phyloP scores from a whole-genome alignment of 2,329 filamentous ascomycete genomes.

The Claviceps citrina region DNA sequence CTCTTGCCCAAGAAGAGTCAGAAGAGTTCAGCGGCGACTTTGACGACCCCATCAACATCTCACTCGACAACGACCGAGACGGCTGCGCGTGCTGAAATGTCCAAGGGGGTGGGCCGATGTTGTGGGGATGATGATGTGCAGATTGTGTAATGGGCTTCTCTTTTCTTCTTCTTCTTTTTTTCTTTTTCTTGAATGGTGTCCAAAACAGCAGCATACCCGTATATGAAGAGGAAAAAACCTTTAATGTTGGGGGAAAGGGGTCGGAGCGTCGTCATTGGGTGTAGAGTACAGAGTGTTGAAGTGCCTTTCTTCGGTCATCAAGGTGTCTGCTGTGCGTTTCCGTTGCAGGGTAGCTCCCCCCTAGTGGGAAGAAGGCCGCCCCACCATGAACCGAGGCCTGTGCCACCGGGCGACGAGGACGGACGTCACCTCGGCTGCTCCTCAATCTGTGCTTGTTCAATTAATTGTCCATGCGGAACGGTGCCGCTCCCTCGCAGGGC shows the following conservation, averaged over 20 bases:
- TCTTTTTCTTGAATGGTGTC: background rate
- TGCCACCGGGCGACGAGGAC: no score
- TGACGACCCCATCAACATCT: slow-evolving; percentile 95
- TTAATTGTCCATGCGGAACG: no score
- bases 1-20: slow-evolving; percentile 88
- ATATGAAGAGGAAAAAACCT: slow-evolving; percentile 1
- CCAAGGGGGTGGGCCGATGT: slow-evolving; percentile 1
- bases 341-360: no score
- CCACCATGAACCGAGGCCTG: no score
- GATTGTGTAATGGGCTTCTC: background rate
- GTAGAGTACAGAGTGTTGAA: slow-evolving; percentile 9
- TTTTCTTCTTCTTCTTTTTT: background rate
- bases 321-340: no score
- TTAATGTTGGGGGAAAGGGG: background rate
- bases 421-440: no score
- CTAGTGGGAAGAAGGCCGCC: no score
- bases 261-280: slow-evolving; percentile 3
- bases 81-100: slow-evolving; percentile 70
- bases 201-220: slow-evolving; percentile 7
- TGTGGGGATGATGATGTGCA: background rate
- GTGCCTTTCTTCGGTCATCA: slow-evolving; percentile 1
- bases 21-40: slow-evolving; percentile 97
- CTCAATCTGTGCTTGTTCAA: no score
- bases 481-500: no score
- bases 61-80: slow-evolving; percentile 84